Conservation (phyloP, 2,329 filamentous ascomycete genomes). For the Calycina herbarum region DNA sequence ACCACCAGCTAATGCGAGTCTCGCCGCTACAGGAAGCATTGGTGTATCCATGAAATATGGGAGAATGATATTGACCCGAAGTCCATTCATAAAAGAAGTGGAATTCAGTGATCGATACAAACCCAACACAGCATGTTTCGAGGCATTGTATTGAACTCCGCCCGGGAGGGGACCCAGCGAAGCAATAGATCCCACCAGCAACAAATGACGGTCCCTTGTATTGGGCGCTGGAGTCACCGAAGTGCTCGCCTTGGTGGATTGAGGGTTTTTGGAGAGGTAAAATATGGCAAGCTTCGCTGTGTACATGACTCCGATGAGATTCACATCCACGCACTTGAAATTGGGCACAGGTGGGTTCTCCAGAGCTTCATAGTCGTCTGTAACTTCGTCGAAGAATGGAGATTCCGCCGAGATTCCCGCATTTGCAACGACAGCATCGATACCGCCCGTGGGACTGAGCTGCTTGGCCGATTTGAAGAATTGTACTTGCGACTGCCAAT, state of each 20-base stretch:
- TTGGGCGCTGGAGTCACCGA: conserved; percentile 35
- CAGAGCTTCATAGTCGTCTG: conserved; percentile 40
- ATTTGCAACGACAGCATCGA: conserved; percentile 67
- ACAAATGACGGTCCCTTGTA: conserved; percentile 56
- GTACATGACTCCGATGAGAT: conserved; percentile 64
- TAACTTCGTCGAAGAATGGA: conserved; percentile 45
- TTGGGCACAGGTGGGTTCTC: conserved; percentile 50
- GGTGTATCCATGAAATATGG: conserved; percentile 68
- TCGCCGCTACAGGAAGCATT: conserved; percentile 50
- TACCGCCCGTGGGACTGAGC: conserved; percentile 53
- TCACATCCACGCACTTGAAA: conserved; percentile 59
- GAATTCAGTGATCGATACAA: conserved; percentile 60
- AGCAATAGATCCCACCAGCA: conserved; percentile 64
- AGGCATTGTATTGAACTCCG: conserved; percentile 55
- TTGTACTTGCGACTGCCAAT: conserved; percentile 62
- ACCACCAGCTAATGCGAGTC: conserved; percentile 56
- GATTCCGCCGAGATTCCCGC: conserved; percentile 57
- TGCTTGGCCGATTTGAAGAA: conserved; percentile 60
- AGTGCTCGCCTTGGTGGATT: conserved; percentile 39
- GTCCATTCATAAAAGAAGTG: conserved; percentile 48
- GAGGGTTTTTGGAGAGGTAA: conserved; percentile 54
- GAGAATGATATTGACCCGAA: conserved; percentile 65
- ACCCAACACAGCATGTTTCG: conserved; percentile 67
- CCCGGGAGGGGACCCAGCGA: conserved; percentile 49
- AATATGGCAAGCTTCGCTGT: conserved; percentile 64